Evolutionary conservation across 2,329 filamentous ascomycete genomes (phyloP), one percentile per base, ranked within the genome.

Genomic region (Aspergillus sergii): DNA sequence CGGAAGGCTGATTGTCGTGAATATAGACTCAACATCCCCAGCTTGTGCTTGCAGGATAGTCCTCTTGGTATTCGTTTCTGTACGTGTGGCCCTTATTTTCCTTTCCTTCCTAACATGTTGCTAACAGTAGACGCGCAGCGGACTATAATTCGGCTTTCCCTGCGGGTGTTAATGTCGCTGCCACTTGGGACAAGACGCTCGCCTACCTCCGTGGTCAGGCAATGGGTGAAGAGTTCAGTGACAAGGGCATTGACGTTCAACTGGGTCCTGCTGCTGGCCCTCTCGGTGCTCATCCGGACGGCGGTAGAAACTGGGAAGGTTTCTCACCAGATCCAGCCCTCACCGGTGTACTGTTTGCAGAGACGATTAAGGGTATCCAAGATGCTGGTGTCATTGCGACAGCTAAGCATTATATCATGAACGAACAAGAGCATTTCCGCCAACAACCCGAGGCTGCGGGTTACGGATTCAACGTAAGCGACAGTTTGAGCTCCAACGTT

Each of bases 31-130:
- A 91, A 91, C 46, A 82, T 89, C 8, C 88, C 85, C 69, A 84
- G 88, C 30, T 81, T 96, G n/a, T 97, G 94, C 76, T 81, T 95
- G 82, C 93, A 97, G 72, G 94, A 97, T 74, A 89, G 91, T 3
- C 93, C 93, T 7, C 82, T 95, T 1, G 94, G 93, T 64, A 82
- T 97, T 61, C 90, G 93, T 58, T 85, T 89, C 62, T 82, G 84
- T 85, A 77, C 57, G 82, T 54, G 4, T 26, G 8, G 21, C 34
- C 57, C 34, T 32, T 39, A 21, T 10, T 7, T 34, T 10, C 9
- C 36, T 50, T 48, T 32, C 16, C 48, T n/a, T 21, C 12, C 21
- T 9, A 50, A 45, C 26, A 16, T 6, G 9, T 12, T 19, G 21
- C 55, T 61, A 16, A 61, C 41, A 48, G 28, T 19, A 45, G n/a